These are phyloP conservation scores for Excoecaria agallocha DNA, from an alignment of 345 rosid genomes.

Conservation along the genomic window DNA sequence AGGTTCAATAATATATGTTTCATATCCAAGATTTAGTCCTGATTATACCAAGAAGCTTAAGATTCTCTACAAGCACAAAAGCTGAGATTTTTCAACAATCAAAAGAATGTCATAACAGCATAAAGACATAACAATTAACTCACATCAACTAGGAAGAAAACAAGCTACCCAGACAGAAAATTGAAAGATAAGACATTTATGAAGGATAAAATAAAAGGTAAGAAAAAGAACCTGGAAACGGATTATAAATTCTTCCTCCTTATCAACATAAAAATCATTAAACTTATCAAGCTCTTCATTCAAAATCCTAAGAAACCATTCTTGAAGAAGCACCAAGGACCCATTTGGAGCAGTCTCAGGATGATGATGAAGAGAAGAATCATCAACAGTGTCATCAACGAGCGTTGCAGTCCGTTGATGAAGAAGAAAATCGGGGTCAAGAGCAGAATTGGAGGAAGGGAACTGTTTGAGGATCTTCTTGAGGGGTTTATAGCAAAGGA, in stretches of 20 bases:
- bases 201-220: no score
- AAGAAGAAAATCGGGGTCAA: constrained; percentile 13
- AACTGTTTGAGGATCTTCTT: constrained; percentile 75
- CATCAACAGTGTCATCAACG: constrained; percentile 14
- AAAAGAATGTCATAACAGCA: neutral
- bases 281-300: constrained; percentile 88
- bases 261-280: constrained; percentile 83
- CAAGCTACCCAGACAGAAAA: neutral
- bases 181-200: no score
- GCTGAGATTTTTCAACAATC: neutral
- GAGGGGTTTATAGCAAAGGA: constrained; percentile 86
- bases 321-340: constrained; percentile 43
- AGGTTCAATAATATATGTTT: neutral
- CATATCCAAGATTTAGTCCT: neutral
- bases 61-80: neutral
- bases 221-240: constrained; percentile 62
- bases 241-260: constrained; percentile 87
- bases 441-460: constrained; percentile 33
- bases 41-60: neutral
- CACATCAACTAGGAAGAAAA: neutral
- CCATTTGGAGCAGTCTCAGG: constrained; percentile 1
- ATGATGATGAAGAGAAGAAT: neutral
- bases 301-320: constrained; percentile 68
- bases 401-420: constrained; percentile 1
- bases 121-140: neutral